Conservation (phyloP, 768 basidiomycete genomes). For the Lactarius deliciosus region DNA sequence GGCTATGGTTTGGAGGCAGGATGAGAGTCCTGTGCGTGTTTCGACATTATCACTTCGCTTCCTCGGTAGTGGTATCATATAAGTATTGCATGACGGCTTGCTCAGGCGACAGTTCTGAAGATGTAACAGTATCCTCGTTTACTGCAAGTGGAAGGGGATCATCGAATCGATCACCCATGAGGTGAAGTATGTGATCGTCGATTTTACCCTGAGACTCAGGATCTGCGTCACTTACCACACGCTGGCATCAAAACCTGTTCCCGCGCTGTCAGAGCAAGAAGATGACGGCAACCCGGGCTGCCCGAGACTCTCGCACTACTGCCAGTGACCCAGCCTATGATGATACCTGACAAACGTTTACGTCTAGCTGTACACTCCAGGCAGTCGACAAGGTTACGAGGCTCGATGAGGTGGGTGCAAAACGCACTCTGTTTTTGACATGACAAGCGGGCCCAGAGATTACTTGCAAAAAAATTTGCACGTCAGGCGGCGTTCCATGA, state of each 20-base stretch:
- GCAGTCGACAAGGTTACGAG: not conserved
- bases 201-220: not conserved
- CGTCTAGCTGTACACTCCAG: too few species aligned
- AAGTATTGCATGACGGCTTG: constrained; percentile 67
- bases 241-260: too few species aligned
- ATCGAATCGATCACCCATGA: too few species aligned
- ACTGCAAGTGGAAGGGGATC: constrained; percentile 31
- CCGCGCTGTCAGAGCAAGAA: not conserved
- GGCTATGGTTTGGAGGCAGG: too few species aligned
- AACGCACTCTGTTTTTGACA: not conserved
- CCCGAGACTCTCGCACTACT: too few species aligned
- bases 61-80: constrained; percentile 44
- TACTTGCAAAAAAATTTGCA: not conserved
- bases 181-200: not conserved
- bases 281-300: not conserved
- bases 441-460: not conserved
- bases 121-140: constrained; percentile 62
- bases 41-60: too few species aligned
- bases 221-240: not conserved
- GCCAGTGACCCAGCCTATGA: too few species aligned
- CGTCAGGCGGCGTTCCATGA: not conserved
- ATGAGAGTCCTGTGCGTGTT: too few species aligned
- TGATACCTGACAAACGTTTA: too few species aligned
- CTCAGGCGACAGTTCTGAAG: constrained; percentile 59
- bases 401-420: not conserved